phyloP scores from a whole-genome alignment of 2,329 filamentous ascomycete species.

The Cladosporium sp. region DNA sequence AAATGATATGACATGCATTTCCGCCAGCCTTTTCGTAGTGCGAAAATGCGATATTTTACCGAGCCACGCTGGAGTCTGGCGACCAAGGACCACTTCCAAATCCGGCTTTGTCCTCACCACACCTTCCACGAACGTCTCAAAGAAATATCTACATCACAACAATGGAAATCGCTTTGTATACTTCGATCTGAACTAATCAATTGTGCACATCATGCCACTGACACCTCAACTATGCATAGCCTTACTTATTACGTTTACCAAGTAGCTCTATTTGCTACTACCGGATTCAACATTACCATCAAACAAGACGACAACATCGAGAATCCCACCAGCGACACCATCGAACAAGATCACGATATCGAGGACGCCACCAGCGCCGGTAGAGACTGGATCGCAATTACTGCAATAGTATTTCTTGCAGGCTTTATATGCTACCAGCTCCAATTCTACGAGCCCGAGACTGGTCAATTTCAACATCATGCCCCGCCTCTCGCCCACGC shows the following conservation, averaged over 20 bases:
- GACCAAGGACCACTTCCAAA: background rate
- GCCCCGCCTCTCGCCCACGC: background rate
- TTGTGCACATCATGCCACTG: background rate
- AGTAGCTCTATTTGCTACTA: background rate
- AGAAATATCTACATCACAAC: background rate
- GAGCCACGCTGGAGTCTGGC: background rate
- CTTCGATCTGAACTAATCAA: background rate
- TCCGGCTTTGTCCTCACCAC: background rate
- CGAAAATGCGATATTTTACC: background rate
- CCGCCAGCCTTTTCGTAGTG: background rate
- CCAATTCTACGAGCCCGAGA: background rate
- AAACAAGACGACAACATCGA: background rate
- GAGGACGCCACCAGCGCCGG: background rate
- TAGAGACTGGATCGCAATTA: background rate
- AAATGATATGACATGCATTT: background rate
- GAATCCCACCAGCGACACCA: background rate
- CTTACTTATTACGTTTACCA: background rate
- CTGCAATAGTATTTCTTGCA: background rate
- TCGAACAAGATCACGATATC: background rate
- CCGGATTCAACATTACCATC: background rate
- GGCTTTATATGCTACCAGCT: background rate
- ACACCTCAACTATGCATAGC: background rate
- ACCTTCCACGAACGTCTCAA: background rate
- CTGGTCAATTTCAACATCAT: background rate
- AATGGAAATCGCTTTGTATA: background rate